Percentiles rank a stretch among this genome's conserved stretches.
Evolutionary conservation across 1,284 basidiomycete genomes (phyloP).

Genomic region (Leccinum pachyderme): DNA sequence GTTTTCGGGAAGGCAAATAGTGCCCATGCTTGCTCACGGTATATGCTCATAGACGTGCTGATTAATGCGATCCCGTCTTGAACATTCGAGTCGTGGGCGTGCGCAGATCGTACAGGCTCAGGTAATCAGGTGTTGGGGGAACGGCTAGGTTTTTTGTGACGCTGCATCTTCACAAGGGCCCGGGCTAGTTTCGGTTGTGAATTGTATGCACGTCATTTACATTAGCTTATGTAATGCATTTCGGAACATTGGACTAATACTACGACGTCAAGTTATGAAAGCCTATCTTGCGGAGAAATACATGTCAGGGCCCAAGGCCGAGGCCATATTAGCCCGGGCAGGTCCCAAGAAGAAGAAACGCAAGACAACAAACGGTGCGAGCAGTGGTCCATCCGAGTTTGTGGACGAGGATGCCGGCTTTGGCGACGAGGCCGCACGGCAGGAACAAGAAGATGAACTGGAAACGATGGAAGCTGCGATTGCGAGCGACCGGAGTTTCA

Average conservation of each 20-base stretch:
- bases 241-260: neutral
- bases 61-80: neutral
- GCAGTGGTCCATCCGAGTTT: conserved; percentile 42
- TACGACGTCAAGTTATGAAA: conserved; percentile 44
- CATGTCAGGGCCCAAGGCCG: conserved; percentile 96
- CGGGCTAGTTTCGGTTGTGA: no score
- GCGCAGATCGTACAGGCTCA: neutral
- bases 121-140: neutral
- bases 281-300: conserved; percentile 84
- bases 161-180: neutral
- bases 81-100: neutral
- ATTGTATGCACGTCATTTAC: no score
- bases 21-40: neutral
- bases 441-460: conserved; percentile 49
- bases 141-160: neutral
- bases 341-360: conserved; percentile 69
- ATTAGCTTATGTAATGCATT: conserved; percentile 13
- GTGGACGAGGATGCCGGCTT: conserved; percentile 73
- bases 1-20: neutral
- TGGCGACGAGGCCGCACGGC: conserved; percentile 39
- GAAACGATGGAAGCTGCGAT: conserved; percentile 61
- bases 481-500: conserved; percentile 70
- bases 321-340: conserved; percentile 82
- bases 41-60: neutral
- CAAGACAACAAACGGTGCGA: conserved; percentile 45